phyloP scores from a whole-genome alignment of 2,329 filamentous ascomycete genomes.

The Polytolypa hystricis region DNA sequence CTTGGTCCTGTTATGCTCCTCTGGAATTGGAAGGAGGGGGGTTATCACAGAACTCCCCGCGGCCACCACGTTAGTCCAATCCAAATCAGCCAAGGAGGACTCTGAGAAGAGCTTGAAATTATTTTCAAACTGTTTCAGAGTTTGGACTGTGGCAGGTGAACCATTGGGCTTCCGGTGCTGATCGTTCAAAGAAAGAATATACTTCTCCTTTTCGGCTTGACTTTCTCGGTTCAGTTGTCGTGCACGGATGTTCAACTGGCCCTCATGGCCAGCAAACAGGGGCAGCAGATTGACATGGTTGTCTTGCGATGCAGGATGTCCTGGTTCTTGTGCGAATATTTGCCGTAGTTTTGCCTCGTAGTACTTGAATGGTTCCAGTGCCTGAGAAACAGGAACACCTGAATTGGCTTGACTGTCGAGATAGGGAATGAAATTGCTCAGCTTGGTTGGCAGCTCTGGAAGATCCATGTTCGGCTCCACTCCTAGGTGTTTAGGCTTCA shows the following conservation, averaged over 20 bases:
- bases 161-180: conserved; percentile 49
- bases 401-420: too few relatives aligned
- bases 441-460: too few relatives aligned
- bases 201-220: conserved; percentile 16
- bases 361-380: conserved; percentile 19
- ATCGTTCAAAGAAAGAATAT: conserved; percentile 16
- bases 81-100: conserved; percentile 59
- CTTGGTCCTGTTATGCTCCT: conserved; percentile 38
- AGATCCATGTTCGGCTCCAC: too few relatives aligned
- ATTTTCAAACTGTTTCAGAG: conserved; percentile 58
- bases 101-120: conserved; percentile 80
- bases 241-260: conserved; percentile 14
- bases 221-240: conserved; percentile 15
- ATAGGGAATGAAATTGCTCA: too few relatives aligned
- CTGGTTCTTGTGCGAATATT: conserved; percentile 21
- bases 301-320: conserved; percentile 13
- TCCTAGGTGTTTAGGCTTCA: too few relatives aligned
- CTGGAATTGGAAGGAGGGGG: conserved; percentile 59
- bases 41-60: conserved; percentile 75
- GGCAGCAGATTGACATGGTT: conserved; percentile 19
- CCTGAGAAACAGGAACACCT: too few relatives aligned
- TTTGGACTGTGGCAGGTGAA: conserved; percentile 55
- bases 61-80: conserved; percentile 74
- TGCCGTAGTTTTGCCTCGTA: conserved; percentile 23
- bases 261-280: conserved; percentile 15